Evolutionary conservation across 2,329 filamentous ascomycete genomes (phyloP), one percentile per base, ranked within the genome.

Genomic region (Penicillium janthinellum): DNA sequence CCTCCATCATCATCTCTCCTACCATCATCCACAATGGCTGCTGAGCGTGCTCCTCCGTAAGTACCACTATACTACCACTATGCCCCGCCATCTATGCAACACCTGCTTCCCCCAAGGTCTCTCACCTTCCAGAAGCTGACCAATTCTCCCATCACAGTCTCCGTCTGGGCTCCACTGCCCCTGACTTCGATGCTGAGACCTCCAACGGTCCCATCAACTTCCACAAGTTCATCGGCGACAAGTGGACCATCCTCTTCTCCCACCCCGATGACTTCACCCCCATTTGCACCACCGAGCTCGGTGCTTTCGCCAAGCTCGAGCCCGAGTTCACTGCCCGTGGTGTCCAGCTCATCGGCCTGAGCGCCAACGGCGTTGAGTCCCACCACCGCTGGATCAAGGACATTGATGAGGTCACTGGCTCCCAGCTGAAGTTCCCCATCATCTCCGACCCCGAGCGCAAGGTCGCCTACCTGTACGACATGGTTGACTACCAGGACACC

Each of bases 271-370:
- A 97, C 81, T 97, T 91, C 84, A 97, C 93, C 5, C 93, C 93
- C 64, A 93, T 96, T 63, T 97, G 93, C 84, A 97, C 93, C 71
- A 97, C 92, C 59, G 93, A 97, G 84, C 89, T 97, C 64, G 93
- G 93, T 67, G 93, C 92, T 66, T 96, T 97, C 73, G 91, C 93
- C 72, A 95, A 94, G 82, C 87, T 97, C 65, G 88, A 92, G 82
- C 87, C 88, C 71, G 92, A 97, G 80, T 97, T 97, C 81, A 84
- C 87, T 75, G 91, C 90, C 82, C 89, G 92, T 70, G 88, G 87
- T 69, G 91, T 94, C 72, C 94, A 96, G 87, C 86, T 96, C 79
- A 94, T 97, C 70, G 93, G 93, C 59, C 85, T 97, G 67, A 83
- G 81, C 63, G 92, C 92, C 82, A 96, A 96, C 83, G 91, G 89